phyloP scores from a whole-genome alignment of 495 filamentous ascomycete genomes.

The Letharia lupina region DNA sequence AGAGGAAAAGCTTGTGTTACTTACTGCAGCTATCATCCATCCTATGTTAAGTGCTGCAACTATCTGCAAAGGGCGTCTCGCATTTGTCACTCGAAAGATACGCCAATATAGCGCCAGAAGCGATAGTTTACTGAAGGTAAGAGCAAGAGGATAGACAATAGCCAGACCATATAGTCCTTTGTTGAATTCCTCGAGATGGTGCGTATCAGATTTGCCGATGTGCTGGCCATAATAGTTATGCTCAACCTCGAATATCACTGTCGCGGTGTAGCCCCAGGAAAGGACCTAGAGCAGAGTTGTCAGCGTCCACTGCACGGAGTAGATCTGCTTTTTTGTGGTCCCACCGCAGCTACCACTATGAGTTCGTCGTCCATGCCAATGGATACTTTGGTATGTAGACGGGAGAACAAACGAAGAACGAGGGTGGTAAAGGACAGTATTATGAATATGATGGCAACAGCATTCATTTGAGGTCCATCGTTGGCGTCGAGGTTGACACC shows the following conservation, averaged over 20 bases:
- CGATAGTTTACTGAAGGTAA: background rate
- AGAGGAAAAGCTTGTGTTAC: background rate
- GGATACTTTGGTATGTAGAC: background rate
- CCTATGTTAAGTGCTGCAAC: background rate
- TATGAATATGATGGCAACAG: background rate
- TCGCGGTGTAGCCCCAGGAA: background rate
- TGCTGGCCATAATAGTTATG: background rate
- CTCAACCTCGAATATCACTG: background rate
- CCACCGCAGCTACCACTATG: conserved; percentile 2
- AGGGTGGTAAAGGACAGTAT: background rate
- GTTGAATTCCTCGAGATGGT: conserved; percentile 1
- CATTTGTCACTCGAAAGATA: background rate
- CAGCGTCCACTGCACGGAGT: background rate
- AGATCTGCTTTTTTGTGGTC: background rate
- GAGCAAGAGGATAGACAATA: background rate
- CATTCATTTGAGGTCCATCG: background rate
- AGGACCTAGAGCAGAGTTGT: background rate
- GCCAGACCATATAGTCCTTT: background rate
- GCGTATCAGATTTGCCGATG: background rate
- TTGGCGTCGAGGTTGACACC: background rate
- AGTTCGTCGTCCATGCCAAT: background rate
- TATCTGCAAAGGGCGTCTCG: background rate
- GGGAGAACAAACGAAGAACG: conserved; percentile 1
- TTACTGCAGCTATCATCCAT: background rate
- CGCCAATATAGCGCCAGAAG: conserved; percentile 1